A percentile compares a stretch with the other conserved stretches of the same genome.
These are phyloP conservation scores for Penicillium thymicola DNA, from an alignment of 2,329 filamentous ascomycete species.

Conservation along the genomic window DNA sequence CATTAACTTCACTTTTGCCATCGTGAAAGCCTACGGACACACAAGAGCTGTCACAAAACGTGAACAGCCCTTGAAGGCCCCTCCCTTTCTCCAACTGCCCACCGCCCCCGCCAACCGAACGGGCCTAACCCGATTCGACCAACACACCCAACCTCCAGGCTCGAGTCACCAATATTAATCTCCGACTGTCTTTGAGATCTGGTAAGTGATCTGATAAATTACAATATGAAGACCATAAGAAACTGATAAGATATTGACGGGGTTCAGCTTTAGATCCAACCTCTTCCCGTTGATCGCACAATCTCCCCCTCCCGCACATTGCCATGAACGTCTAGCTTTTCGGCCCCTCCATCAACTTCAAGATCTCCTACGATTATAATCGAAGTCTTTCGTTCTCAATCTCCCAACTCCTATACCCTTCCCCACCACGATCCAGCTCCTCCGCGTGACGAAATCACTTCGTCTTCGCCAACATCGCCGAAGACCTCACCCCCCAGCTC, in stretches of 20 bases:
- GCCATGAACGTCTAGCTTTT: slow-evolving; percentile 31
- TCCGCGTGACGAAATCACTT: slow-evolving; percentile 20
- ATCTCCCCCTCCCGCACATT: slow-evolving; percentile 31
- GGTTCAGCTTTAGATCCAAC: slow-evolving; percentile 15
- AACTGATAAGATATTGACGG: slow-evolving; percentile 26
- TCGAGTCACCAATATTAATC: neutral
- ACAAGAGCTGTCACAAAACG: neutral
- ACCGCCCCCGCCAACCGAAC: slow-evolving; percentile 31
- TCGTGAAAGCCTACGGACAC: neutral
- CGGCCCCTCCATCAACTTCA: slow-evolving; percentile 8
- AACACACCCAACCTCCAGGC: slow-evolving; percentile 4
- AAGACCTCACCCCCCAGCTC: slow-evolving; percentile 23
- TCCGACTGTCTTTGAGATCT: neutral
- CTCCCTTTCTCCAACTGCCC: slow-evolving; percentile 2
- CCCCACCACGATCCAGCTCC: neutral
- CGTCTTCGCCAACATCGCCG: slow-evolving; percentile 16
- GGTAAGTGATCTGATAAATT: slow-evolving; percentile 6
- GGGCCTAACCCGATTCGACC: slow-evolving; percentile 9
- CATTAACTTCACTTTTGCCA: slow-evolving; percentile 1
- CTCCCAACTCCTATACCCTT: slow-evolving; percentile 5
- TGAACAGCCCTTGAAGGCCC: neutral
- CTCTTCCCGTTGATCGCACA: slow-evolving; percentile 31
- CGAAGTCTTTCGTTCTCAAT: neutral
- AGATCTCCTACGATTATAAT: neutral
- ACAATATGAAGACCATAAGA: neutral